These are phyloP conservation scores for Candida berthetii DNA, from an alignment of 805 yeast genomes.

Conservation along the genomic window DNA sequence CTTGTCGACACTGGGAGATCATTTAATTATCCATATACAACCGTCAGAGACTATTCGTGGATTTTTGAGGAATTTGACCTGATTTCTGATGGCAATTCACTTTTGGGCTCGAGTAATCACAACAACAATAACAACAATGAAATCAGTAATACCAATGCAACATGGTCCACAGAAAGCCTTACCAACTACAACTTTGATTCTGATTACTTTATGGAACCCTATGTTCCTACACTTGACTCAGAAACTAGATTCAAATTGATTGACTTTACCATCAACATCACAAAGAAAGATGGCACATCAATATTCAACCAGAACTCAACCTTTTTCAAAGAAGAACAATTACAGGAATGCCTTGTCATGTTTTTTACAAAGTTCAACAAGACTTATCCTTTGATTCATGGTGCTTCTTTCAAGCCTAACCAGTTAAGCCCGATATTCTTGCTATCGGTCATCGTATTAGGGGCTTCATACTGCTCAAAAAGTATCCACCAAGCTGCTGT, in stretches of 20 bases:
- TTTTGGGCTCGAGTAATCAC: background rate
- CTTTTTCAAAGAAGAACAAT: background rate
- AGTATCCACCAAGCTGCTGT: background rate
- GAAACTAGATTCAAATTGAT: background rate
- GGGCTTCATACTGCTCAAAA: background rate
- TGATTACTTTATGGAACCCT: conserved; percentile 1
- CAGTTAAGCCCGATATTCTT: background rate
- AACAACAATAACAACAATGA: background rate
- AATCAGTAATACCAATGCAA: background rate
- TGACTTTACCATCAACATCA: background rate
- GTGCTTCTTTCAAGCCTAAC: background rate
- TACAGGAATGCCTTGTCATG: background rate
- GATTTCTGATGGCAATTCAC: background rate
- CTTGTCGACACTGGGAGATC: background rate
- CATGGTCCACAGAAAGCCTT: background rate
- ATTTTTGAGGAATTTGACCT: background rate
- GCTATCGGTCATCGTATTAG: background rate
- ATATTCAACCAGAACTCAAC: background rate
- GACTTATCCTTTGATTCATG: conserved; percentile 1
- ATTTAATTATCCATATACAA: background rate
- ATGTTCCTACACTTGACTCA: background rate
- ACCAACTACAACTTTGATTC: conserved; percentile 1
- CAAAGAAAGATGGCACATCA: background rate
- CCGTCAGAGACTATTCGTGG: background rate
- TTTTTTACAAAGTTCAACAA: background rate